Evolutionary conservation across 805 yeast genomes (phyloP), one percentile per base, ranked within the genome.

Genomic region (Teunomyces gatunensis): DNA sequence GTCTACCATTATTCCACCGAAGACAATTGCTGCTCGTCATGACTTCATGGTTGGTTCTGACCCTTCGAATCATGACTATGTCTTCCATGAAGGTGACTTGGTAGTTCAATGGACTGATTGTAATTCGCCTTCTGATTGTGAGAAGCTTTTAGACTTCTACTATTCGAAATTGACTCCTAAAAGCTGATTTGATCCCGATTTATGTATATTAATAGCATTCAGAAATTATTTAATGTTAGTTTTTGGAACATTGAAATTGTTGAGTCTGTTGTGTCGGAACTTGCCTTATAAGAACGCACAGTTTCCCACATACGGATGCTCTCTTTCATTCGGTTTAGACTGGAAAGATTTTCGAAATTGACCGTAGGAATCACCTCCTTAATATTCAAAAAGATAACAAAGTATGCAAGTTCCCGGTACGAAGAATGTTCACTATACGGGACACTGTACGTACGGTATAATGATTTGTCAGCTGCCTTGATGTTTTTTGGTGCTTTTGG

Each of bases 351-450:
- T 13, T 61, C 65, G 10, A 67, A 58, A 47, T 80, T 81, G 4
- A 92, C 99, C 0, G 99, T 94, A 0, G 97, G 94, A 6, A 90
- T 80, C 11, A 89, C 77, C 35, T 73, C 58, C 0, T 66, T 65
- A 53, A 81, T 77, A 6, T 75, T 63, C 35, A 89, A 54, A 18
- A 75, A 65, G 2, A 77, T 68, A 18, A 85, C 78, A 59, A 92
- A 88, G 46, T 77, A 74, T 10, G 84, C 74, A 33, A 94, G 71
- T 58, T 94, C 99, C 33, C 86, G 70, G 57, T 83, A 92, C 48
- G 96, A 88, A 9, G 96, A 89, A 67, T 94, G 99, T 60, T 94
- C 99, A 58, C 95, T 85, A 59, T 94, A 94, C 0, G 99, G 98
- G 1, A 91, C 79, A 9, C 77, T 64, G 54, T 84, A 83, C 0